phyloP scores from a whole-genome alignment of 2,329 filamentous ascomycete genomes.

The Penicillium sp. region DNA sequence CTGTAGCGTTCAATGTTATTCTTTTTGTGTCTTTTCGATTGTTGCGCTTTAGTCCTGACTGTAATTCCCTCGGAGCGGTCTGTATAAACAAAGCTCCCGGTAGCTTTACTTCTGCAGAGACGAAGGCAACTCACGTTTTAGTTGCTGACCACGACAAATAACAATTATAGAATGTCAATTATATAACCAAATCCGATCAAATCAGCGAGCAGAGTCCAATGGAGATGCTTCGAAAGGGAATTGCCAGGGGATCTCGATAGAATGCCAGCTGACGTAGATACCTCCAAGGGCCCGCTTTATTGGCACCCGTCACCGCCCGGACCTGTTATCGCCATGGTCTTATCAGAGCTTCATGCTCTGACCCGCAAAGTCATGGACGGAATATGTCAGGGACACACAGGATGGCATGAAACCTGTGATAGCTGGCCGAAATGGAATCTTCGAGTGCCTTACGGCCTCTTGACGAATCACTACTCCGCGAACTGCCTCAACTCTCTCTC shows the following conservation, averaged over 20 bases:
- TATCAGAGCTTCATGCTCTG: conserved; percentile 8
- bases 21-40: not conserved
- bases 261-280: conserved; percentile 11
- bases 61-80: not conserved
- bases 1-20: conserved; percentile 1
- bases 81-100: not conserved
- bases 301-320: conserved; percentile 9
- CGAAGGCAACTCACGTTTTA: not conserved
- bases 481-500: conserved; percentile 42
- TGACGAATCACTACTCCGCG: conserved; percentile 42
- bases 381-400: conserved; percentile 4
- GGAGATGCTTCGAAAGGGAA: not conserved
- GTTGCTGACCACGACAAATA: not conserved
- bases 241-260: conserved; percentile 1
- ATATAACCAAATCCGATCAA: not conserved
- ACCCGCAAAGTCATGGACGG: not conserved
- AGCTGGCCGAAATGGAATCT: conserved; percentile 1
- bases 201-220: not conserved
- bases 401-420: conserved; percentile 3
- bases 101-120: not conserved
- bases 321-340: conserved; percentile 8
- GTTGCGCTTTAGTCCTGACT: not conserved
- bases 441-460: conserved; percentile 28
- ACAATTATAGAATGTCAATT: not conserved
- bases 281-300: not conserved